These are phyloP conservation scores for Zanthoxylum bungeanum DNA, from an alignment of 345 rosid genomes.

Conservation along the genomic window DNA sequence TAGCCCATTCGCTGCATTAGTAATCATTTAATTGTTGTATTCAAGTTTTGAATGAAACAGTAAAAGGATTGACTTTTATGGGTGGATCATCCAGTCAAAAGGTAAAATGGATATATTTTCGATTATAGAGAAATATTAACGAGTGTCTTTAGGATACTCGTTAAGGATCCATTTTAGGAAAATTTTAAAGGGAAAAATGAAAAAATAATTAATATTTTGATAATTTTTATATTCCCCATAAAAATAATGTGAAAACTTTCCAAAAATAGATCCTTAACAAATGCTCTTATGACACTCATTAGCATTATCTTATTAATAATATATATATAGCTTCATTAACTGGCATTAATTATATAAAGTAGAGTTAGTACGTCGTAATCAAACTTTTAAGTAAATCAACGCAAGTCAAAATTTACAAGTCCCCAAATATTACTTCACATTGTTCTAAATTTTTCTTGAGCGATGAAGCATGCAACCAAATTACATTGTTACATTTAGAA, in stretches of 20 bases:
- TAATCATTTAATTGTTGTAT: not conserved
- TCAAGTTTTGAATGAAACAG: not conserved
- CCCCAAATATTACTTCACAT: conserved; percentile 14
- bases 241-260: too few species aligned
- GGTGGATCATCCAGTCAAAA: not conserved
- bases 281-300: too few species aligned
- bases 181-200: too few species aligned
- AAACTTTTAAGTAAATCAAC: not conserved
- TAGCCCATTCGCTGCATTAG: too few species aligned
- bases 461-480: not conserved
- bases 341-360: conserved; percentile 8
- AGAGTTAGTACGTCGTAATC: not conserved
- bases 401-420: not conserved
- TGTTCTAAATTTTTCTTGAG: conserved; percentile 16
- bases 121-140: too few species aligned
- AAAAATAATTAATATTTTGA: too few species aligned
- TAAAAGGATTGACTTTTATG: not conserved
- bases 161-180: too few species aligned
- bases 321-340: not conserved
- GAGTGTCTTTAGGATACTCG: too few species aligned
- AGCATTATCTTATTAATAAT: too few species aligned
- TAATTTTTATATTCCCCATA: too few species aligned
- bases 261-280: too few species aligned
- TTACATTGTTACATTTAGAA: not conserved
- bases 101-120: not conserved